Evolutionary conservation across 2,329 filamentous ascomycete genomes (phyloP).

Genomic region (Penicillium sp.): DNA sequence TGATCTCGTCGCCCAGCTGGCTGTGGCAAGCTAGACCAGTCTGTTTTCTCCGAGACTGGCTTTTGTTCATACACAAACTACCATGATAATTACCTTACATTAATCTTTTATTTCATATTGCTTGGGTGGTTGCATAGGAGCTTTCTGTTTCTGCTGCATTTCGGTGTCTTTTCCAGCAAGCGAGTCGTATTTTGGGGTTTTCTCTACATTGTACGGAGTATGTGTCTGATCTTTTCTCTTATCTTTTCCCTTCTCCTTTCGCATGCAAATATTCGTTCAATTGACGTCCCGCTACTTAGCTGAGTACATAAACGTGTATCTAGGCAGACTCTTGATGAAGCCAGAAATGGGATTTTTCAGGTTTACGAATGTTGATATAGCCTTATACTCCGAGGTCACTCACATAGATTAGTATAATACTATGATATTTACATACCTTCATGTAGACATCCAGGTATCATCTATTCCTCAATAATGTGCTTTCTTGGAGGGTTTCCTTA

Average conservation of each 20-base stretch:
- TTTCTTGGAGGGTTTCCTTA: too few relatives aligned
- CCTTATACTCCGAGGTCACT: too few relatives aligned
- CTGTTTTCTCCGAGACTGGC: background rate
- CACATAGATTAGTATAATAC: too few relatives aligned
- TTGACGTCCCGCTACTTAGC: background rate
- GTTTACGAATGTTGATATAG: too few relatives aligned
- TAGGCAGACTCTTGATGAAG: background rate
- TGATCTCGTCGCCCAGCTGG: conserved; percentile 87
- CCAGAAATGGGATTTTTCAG: background rate
- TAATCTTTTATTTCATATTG: conserved; percentile 10
- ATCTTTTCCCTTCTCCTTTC: background rate
- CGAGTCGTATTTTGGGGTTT: conserved; percentile 9
- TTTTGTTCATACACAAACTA: conserved; percentile 5
- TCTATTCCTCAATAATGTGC: too few relatives aligned
- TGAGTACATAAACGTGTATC: background rate
- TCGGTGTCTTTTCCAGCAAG: conserved; percentile 15
- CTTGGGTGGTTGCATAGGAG: conserved; percentile 10
- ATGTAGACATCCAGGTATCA: too few relatives aligned
- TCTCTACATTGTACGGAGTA: conserved; percentile 13
- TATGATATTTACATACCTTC: too few relatives aligned
- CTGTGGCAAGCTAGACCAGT: conserved; percentile 63
- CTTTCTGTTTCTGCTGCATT: conserved; percentile 13
- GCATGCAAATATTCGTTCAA: conserved; percentile 4
- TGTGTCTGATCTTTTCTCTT: background rate
- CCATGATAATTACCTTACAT: conserved; percentile 9